Evolutionary conservation across 2,329 filamentous ascomycete species (phyloP), one percentile per base, ranked within the genome.

Genomic region (Septoria linicola): DNA sequence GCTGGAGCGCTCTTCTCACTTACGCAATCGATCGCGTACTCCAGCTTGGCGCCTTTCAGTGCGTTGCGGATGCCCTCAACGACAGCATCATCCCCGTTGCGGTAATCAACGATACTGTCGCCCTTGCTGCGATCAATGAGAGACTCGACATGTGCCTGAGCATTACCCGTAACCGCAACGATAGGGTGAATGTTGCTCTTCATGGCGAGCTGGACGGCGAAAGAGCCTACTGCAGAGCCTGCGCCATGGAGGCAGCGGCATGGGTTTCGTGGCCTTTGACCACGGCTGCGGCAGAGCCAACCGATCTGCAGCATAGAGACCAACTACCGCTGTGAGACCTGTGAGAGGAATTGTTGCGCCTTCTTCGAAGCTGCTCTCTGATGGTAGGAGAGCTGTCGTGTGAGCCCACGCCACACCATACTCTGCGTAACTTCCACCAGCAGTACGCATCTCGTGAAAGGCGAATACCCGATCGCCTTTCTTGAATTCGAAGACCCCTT

Each of bases 31-130:
- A 58, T 68, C 7, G 62, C 65, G 41, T 68, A 54, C 8, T 59
- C 20, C 16, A 68, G 54, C 51, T 62, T 61, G 31, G 48, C 20
- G 11, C 62, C 61, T 8, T 61, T 59, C 2, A 69, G 44, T 0
- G 66, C 64, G 7, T 63, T 58, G 30, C 61, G 59, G 51, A 70
- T 63, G 34, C 61, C 61, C 34, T 62, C 49, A 1, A 63, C 60
- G 13, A 68, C 57, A 3, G 60, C 62, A 5, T 63, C 65, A 48
- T 66, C 55, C 32, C 64, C 66, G 11, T 57, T 48, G 41, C 82
- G 79, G 66, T 85, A 84, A 68, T 85, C 82, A 50, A 85, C 63
- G 30, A 85, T 69, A 1, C 71, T 68, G 61, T 85, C 82, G 27
- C 81, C 81, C 59, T 79, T 79, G 45, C 63, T 66, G 8, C 65